Evolutionary conservation across 768 basidiomycete species (phyloP), one percentile per base, ranked within the genome.

Genomic region (Mycena indigotica): DNA sequence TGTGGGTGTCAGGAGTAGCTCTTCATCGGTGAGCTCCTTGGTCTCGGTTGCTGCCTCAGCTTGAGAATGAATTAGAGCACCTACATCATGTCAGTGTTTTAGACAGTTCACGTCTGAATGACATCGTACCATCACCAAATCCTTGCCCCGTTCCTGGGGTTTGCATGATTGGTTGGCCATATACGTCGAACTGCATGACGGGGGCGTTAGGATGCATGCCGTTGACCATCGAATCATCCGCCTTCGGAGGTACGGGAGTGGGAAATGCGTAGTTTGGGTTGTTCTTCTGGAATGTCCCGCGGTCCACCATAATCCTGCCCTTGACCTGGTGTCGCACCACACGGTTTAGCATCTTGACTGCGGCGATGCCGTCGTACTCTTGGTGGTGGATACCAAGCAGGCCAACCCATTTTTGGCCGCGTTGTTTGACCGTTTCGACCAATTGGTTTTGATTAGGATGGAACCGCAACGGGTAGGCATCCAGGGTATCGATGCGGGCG

Each of bases 241-340:
- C 65, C 64, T 69, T 71, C 17, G 73, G 69, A 8, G 67, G 66
- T 0, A 73, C 67, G 15, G 76, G 71, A 1, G 48, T 55, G 10
- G 83, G 80, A 62, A 80, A 76, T 21, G 70, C 62, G 63, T 84
- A 83, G 64, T 80, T 81, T 0, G 80, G 66, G 61, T 86, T 83
- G 52, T 80, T 66, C 30, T 79, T 75, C 45, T 77, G 75, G 75
- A 86, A 86, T 3, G 79, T 80, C 3, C 73, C 75, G 66, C 83
- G 69, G 64, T 87, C 86, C 40, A 87, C 71, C 83, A 87, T 86
- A 53, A 86, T 79, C 17, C 85, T 74, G 40, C 84, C 78, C 39
- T 74, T 77, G 38, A 85, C 75, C 84, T 85, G 56, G 54, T 83
- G 82, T 60, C 79, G 82, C 52, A 78, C 48, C n/a, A 75, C 53